Percentiles rank a stretch among this genome's conserved stretches.
These are phyloP conservation scores for Choanephora cucurbitarum DNA, from an alignment of 371 early-diverging fungal genomes.

Conservation along the genomic window DNA sequence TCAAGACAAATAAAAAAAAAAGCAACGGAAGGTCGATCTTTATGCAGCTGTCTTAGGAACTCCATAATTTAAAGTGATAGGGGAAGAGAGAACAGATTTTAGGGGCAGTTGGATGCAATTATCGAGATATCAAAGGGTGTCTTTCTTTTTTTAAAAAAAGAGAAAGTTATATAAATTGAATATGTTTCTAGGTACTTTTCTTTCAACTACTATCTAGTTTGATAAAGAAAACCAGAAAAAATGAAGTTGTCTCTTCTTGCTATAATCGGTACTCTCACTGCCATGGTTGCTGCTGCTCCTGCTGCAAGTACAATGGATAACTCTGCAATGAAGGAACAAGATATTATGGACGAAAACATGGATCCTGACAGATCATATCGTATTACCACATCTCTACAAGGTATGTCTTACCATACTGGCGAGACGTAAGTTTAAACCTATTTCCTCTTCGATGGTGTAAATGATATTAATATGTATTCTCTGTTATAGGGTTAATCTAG, in stretches of 20 bases:
- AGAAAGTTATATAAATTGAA: too few species aligned
- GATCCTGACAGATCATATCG: background rate
- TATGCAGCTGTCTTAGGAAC: too few species aligned
- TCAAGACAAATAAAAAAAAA: too few species aligned
- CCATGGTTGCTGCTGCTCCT: background rate
- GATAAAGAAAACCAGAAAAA: background rate
- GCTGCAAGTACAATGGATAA: background rate
- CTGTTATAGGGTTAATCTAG: background rate
- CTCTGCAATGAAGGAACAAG: background rate
- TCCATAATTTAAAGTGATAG: too few species aligned
- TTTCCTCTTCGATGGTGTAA: background rate
- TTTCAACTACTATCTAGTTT: too few species aligned
- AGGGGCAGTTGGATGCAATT: too few species aligned
- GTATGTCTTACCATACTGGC: background rate
- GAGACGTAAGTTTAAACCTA: background rate
- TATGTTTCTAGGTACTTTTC: too few species aligned
- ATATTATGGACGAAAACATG: too few species aligned
- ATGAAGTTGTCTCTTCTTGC: background rate
- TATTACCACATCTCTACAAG: background rate
- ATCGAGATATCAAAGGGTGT: too few species aligned
- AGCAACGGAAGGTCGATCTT: too few species aligned
- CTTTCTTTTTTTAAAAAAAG: too few species aligned
- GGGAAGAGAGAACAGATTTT: too few species aligned
- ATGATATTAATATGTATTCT: background rate
- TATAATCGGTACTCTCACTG: background rate